These are phyloP conservation scores for Balansia obtecta DNA, from an alignment of 2,329 filamentous ascomycete genomes.

Conservation along the genomic window DNA sequence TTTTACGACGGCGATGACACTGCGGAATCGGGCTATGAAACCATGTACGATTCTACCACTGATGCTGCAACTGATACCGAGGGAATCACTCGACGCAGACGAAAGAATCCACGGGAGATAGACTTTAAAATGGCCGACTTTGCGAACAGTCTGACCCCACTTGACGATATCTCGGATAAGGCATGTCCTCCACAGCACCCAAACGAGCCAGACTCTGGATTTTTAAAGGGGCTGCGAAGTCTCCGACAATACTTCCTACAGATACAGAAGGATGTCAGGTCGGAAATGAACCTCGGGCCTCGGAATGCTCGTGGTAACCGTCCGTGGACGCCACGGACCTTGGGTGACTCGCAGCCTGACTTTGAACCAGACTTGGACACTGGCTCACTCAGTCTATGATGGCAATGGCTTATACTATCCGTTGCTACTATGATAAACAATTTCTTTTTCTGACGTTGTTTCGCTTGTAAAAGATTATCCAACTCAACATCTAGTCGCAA, in stretches of 20 bases:
- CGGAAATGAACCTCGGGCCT: slow-evolving; percentile 35
- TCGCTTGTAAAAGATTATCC: background rate
- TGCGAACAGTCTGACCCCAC: slow-evolving; percentile 88
- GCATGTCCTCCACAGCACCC: slow-evolving; percentile 74
- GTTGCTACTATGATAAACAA: background rate
- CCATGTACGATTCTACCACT: slow-evolving; percentile 43
- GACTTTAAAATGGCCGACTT: slow-evolving; percentile 98
- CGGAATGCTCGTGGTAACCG: slow-evolving; percentile 11
- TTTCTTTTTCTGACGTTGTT: background rate
- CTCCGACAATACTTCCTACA: slow-evolving; percentile 74
- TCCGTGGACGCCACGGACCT: slow-evolving; percentile 9
- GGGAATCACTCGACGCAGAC: slow-evolving; percentile 33
- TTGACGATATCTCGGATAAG: slow-evolving; percentile 52
- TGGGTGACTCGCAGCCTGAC: slow-evolving; percentile 14
- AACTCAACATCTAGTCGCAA: background rate
- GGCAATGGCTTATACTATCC: background rate
- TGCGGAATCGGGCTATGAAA: slow-evolving; percentile 34
- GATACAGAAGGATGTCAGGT: slow-evolving; percentile 67
- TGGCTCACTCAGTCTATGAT: slow-evolving; percentile 4
- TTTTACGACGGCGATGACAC: slow-evolving; percentile 81
- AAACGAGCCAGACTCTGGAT: slow-evolving; percentile 72
- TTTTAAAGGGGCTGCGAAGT: slow-evolving; percentile 70
- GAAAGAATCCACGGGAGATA: slow-evolving; percentile 48
- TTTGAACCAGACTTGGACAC: slow-evolving; percentile 15
- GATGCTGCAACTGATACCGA: slow-evolving; percentile 47